Evolutionary conservation across 1,284 basidiomycete genomes (phyloP).

Genomic region (Stygiomarasmius scandens): DNA sequence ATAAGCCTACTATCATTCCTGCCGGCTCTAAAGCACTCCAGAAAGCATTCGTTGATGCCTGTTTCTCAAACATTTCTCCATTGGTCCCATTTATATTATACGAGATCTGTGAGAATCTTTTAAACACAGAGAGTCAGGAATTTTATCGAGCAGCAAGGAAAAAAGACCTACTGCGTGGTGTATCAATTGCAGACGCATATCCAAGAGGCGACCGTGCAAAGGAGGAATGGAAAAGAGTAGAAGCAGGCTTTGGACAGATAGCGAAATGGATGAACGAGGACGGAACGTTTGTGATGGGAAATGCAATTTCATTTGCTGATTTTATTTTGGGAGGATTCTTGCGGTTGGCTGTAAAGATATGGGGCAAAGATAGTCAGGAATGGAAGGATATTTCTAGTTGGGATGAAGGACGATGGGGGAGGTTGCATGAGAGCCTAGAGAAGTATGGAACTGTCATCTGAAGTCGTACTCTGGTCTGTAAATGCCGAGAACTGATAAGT

Average conservation of each 20-base stretch:
- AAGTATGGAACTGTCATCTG: slow-evolving; percentile 15
- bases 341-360: neutral
- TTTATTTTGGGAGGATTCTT: neutral
- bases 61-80: neutral
- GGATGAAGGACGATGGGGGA: neutral
- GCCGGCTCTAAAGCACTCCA: slow-evolving; percentile 26
- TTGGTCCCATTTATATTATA: slow-evolving; percentile 5
- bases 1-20: slow-evolving; percentile 29
- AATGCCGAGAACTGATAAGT: too few species aligned
- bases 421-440: slow-evolving; percentile 22
- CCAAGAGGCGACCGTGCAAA: slow-evolving; percentile 28
- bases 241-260: slow-evolving; percentile 22
- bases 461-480: too few species aligned
- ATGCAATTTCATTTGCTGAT: neutral
- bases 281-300: slow-evolving; percentile 19
- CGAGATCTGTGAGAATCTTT: neutral
- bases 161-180: slow-evolving; percentile 22
- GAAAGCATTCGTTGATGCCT: slow-evolving; percentile 18
- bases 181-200: slow-evolving; percentile 31
- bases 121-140: slow-evolving; percentile 31
- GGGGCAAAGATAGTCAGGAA: neutral
- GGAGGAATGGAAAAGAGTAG: slow-evolving; percentile 25
- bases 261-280: slow-evolving; percentile 4
- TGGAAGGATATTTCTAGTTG: neutral
- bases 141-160: slow-evolving; percentile 35